Evolutionary conservation across 768 basidiomycete genomes (phyloP).

Genomic region (Trametes coccinea): DNA sequence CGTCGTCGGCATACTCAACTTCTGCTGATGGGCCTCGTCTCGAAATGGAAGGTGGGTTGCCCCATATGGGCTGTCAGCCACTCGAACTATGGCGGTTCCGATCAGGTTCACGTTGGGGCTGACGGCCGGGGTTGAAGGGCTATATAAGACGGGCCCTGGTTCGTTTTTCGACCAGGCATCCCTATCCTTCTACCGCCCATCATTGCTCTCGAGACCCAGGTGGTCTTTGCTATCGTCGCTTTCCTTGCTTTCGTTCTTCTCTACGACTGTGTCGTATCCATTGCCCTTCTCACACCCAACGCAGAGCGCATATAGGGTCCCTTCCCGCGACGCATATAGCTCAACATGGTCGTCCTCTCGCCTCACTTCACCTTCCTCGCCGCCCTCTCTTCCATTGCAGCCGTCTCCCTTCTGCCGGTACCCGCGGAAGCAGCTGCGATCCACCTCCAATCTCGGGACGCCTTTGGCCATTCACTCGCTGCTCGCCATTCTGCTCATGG

Average conservation of each 20-base stretch:
- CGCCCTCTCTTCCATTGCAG: slow-evolving; percentile 46
- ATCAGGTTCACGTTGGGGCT: slow-evolving; percentile 9
- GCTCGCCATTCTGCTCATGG: slow-evolving; percentile 20
- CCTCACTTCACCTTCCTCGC: slow-evolving; percentile 49
- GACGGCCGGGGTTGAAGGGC: not conserved
- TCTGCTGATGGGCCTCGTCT: not conserved
- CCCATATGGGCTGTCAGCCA: not conserved
- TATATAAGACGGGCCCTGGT: slow-evolving; percentile 23
- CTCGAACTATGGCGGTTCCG: not conserved
- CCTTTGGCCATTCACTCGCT: not conserved
- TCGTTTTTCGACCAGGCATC: slow-evolving; percentile 31
- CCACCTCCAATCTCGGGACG: slow-evolving; percentile 19
- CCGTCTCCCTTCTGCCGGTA: slow-evolving; percentile 40
- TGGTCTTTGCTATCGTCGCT: slow-evolving; percentile 41
- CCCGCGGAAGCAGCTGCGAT: slow-evolving; percentile 42
- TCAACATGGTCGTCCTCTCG: slow-evolving; percentile 51
- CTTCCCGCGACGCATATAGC: slow-evolving; percentile 13
- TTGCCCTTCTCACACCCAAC: slow-evolving; percentile 26
- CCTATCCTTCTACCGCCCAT: slow-evolving; percentile 36
- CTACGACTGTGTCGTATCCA: slow-evolving; percentile 25
- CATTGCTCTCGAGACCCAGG: slow-evolving; percentile 49
- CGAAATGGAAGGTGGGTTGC: slow-evolving; percentile 11
- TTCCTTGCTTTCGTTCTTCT: slow-evolving; percentile 25
- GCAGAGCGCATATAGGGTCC: slow-evolving; percentile 13
- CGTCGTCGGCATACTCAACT: too few species aligned